A percentile compares a stretch with the other conserved stretches of the same genome.
Conservation (phyloP, 495 filamentous ascomycete genomes). For the Aspergillus heteromorphus region DNA sequence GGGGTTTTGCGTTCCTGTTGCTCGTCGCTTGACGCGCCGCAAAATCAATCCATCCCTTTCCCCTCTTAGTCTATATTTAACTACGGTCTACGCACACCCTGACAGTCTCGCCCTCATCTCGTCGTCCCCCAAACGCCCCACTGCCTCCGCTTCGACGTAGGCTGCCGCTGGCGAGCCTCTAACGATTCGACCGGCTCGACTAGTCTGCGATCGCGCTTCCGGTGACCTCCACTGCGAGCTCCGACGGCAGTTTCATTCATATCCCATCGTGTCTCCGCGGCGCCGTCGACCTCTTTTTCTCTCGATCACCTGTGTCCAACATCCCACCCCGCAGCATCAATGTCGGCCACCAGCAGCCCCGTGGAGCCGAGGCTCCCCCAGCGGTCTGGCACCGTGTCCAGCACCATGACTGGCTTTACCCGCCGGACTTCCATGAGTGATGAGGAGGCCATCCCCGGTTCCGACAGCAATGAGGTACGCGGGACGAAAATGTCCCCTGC, state of each 20-base stretch:
- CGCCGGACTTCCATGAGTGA: slow-evolving; percentile 39
- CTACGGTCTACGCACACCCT: too few species aligned
- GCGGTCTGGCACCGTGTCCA: slow-evolving; percentile 50
- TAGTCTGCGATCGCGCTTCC: slow-evolving; percentile 1
- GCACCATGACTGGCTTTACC: slow-evolving; percentile 42
- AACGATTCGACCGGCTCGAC: background rate
- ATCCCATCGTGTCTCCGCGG: background rate
- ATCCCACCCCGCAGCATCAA: slow-evolving; percentile 7
- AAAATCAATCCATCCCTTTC: too few species aligned
- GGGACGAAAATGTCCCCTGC: background rate
- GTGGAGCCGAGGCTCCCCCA: slow-evolving; percentile 45
- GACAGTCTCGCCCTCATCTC: background rate
- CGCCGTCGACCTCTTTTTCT: background rate
- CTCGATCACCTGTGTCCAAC: background rate
- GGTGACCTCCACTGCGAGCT: background rate
- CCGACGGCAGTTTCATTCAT: background rate
- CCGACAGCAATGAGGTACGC: slow-evolving; percentile 70
- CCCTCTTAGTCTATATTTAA: too few species aligned
- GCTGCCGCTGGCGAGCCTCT: background rate
- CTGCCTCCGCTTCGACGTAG: slow-evolving; percentile 1
- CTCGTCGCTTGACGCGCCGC: too few species aligned
- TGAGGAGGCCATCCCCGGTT: slow-evolving; percentile 67
- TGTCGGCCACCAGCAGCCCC: slow-evolving; percentile 33
- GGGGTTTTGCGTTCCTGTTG: too few species aligned
- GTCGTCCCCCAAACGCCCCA: background rate